Base-by-base conservation (phyloP, 1,139 yeast species). In the Debaryomyces psychrophilus region DNA sequence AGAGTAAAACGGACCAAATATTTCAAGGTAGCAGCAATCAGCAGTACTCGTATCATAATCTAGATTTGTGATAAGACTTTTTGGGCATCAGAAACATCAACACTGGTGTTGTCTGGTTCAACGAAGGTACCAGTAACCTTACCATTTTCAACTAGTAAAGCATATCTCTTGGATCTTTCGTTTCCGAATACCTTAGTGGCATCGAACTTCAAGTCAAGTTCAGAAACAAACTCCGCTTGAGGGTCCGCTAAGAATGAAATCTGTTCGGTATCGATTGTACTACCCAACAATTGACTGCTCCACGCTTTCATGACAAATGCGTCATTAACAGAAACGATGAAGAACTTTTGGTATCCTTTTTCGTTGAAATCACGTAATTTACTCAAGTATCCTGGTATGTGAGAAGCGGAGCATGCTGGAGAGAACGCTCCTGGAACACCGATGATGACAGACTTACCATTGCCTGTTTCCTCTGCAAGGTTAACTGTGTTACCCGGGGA, bases 391-490 rank as follows among this genome's bases (percentile, higher is more conserved):
- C 93, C 95, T 5, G 97, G 97, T 43, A 90, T 79, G 61, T 88
- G 96, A 27, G 79, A 67, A 17, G 85, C 81, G 27, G 92, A 77
- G 65, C 97, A 90, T 1, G 90, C 95, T 38, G 95, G 92, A 2
- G 95, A 85, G 61, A 85, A 90, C 0, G 97, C 96, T 17, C 96
- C 97, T 38, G 97, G 97, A 37, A 90, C 89, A 44, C 95, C 96
- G 42, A 90, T 77, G 45, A 90, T 68, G 34, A 90, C 62, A 36
- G 82, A 70, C 61, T 82, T 85, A 37, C 85, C 83, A 20, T 54
- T 45, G 15, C 69, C 65, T 29, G 82, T 73, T 56, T 81, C 83
- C 37, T 79, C 76, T 14, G 86, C 79, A 47, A 88, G 70, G 60
- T 83, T 76, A 52, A 87, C 76, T 18, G 68, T 65, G 59, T 83